Conservation (phyloP, 2,329 filamentous ascomycete genomes). For the Phyllosticta citriasiana region DNA sequence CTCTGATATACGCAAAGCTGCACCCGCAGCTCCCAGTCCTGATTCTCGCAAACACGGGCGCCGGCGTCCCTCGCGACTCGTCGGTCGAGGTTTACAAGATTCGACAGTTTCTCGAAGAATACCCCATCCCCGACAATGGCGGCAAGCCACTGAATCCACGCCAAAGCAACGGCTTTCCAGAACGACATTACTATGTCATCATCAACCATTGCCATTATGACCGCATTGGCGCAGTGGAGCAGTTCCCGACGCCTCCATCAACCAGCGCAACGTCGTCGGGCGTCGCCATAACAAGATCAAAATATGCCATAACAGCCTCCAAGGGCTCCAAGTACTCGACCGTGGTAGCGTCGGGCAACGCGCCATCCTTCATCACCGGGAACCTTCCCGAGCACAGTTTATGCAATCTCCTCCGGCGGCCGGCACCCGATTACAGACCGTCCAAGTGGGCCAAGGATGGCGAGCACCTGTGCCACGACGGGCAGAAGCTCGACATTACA, state of each 20-base stretch:
- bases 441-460: constrained; percentile 33
- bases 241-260: constrained; percentile 19
- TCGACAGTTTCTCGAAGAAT: constrained; percentile 33
- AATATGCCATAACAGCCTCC: constrained; percentile 9
- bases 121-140: constrained; percentile 26
- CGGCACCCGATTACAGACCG: constrained; percentile 32
- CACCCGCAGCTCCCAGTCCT: constrained; percentile 22
- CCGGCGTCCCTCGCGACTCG: constrained; percentile 26
- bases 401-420: constrained; percentile 24
- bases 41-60: constrained; percentile 38
- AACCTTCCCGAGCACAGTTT: constrained; percentile 32
- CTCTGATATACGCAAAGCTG: constrained; percentile 39
- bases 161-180: constrained; percentile 12
- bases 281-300: background rate
- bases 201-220: constrained; percentile 41
- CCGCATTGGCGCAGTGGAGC: constrained; percentile 26
- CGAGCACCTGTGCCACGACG: constrained; percentile 19
- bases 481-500: constrained; percentile 26
- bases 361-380: constrained; percentile 30
- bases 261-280: background rate
- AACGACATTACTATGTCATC: constrained; percentile 30
- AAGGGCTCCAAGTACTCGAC: constrained; percentile 13
- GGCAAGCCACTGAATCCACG: constrained; percentile 29
- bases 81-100: constrained; percentile 23
- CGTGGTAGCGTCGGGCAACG: constrained; percentile 27